Conservation (phyloP, 2,329 filamentous ascomycete species). For the Mycosphaerelloides madeirae region DNA sequence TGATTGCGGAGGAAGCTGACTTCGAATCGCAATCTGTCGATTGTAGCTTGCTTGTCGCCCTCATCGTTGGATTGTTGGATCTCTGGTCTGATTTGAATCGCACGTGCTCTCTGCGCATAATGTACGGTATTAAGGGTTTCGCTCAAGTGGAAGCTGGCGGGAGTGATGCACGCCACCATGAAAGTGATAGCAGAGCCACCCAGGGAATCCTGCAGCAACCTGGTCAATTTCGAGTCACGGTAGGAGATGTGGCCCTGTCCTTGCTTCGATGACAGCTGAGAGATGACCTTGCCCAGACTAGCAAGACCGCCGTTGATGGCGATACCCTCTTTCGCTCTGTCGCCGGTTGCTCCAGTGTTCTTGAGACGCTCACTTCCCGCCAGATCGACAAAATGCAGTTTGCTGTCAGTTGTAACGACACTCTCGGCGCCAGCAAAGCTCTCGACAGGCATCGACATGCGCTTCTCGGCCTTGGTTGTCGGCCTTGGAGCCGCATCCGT, state of each 20-base stretch:
- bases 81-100: constrained; percentile 94
- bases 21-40: constrained; percentile 89
- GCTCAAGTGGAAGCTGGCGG: constrained; percentile 92
- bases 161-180: constrained; percentile 98
- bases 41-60: constrained; percentile 86
- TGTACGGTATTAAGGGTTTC: constrained; percentile 95
- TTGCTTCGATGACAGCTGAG: constrained; percentile 87
- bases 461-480: constrained; percentile 65
- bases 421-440: constrained; percentile 62
- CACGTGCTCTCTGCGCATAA: constrained; percentile 91
- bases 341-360: constrained; percentile 92
- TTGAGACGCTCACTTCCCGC: constrained; percentile 95
- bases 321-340: constrained; percentile 91
- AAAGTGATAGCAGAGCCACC: constrained; percentile 97
- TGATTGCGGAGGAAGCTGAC: constrained; percentile 91
- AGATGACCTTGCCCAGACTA: constrained; percentile 95
- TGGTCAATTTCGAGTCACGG: constrained; percentile 93
- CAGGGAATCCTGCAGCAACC: constrained; percentile 90
- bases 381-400: constrained; percentile 96
- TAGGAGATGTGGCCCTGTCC: constrained; percentile 91
- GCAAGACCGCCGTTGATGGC: constrained; percentile 96
- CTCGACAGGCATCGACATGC: constrained; percentile 81
- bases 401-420: constrained; percentile 88
- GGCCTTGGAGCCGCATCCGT: constrained; percentile 47
- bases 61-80: constrained; percentile 89